These are phyloP conservation scores for Mycena alexandri DNA, from an alignment of 768 basidiomycete species.

Conservation along the genomic window DNA sequence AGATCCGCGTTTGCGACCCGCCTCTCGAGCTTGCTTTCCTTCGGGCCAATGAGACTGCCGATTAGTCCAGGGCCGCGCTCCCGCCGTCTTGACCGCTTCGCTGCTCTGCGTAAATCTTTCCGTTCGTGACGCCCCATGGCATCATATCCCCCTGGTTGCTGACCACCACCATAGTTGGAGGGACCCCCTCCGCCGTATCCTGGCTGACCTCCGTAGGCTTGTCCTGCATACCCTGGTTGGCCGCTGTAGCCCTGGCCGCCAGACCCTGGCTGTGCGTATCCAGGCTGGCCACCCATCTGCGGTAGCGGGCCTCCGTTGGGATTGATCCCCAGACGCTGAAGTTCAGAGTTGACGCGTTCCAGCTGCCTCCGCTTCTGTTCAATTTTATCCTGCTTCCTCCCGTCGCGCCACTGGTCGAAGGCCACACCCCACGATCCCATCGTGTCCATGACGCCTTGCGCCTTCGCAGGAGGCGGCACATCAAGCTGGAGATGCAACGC, in stretches of 20 bases:
- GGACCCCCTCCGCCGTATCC: not conserved
- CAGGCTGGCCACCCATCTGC: not conserved
- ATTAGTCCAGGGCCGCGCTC: constrained; percentile 16
- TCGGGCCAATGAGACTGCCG: constrained; percentile 17
- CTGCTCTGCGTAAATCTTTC: constrained; percentile 18
- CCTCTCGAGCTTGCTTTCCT: constrained; percentile 33
- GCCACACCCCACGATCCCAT: constrained; percentile 38
- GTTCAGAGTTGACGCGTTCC: constrained; percentile 19
- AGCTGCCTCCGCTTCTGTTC: constrained; percentile 35
- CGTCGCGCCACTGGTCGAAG: constrained; percentile 31
- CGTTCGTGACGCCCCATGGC: constrained; percentile 22
- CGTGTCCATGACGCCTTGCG: constrained; percentile 39
- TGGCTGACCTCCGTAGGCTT: not conserved
- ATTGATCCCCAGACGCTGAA: constrained; percentile 9
- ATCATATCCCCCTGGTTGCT: not conserved
- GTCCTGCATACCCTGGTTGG: not conserved
- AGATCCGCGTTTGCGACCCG: constrained; percentile 39
- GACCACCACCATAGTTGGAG: not conserved
- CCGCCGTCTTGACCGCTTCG: constrained; percentile 9
- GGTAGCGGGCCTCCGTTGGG: not conserved
- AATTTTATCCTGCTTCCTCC: constrained; percentile 31
- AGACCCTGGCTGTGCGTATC: too few relatives aligned
- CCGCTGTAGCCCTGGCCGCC: too few relatives aligned
- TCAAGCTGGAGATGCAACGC: constrained; percentile 37
- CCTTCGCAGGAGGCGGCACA: constrained; percentile 41